Conservation (phyloP, 2,329 filamentous ascomycete species). For the Aspergillus fumigatus region DNA sequence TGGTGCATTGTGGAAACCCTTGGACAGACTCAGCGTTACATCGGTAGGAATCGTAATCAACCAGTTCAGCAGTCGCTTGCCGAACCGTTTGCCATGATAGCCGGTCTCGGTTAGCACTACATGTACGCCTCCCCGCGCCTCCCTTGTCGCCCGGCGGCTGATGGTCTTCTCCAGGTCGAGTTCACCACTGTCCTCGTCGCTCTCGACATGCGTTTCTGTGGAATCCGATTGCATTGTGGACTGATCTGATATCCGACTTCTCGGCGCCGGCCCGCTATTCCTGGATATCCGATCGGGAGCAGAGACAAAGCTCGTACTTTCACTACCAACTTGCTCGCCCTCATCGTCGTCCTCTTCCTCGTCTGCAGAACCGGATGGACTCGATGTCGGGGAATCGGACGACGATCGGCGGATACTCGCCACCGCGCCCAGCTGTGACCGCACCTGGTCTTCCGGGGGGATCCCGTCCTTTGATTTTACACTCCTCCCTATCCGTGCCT, state of each 20-base stretch:
- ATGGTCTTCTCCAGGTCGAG: conserved; percentile 12
- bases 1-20: conserved; percentile 84
- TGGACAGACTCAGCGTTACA: conserved; percentile 74
- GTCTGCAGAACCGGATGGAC: neutral
- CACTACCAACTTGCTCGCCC: neutral
- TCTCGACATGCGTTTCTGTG: neutral
- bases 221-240: neutral
- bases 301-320: neutral
- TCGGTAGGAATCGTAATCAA: conserved; percentile 78
- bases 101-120: conserved; percentile 50
- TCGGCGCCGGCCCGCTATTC: neutral
- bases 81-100: conserved; percentile 61
- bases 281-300: neutral
- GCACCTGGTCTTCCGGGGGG: neutral
- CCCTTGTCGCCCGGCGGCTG: conserved; percentile 1
- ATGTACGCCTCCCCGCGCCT: neutral
- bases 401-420: neutral
- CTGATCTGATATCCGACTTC: neutral
- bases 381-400: neutral
- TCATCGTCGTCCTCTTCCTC: neutral
- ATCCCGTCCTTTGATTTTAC: neutral
- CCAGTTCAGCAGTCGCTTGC: conserved; percentile 69
- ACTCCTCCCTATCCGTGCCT: neutral
- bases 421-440: neutral
- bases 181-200: neutral